Conservation (phyloP, 2,329 filamentous ascomycete genomes). For the Achaetomium macrosporum region DNA sequence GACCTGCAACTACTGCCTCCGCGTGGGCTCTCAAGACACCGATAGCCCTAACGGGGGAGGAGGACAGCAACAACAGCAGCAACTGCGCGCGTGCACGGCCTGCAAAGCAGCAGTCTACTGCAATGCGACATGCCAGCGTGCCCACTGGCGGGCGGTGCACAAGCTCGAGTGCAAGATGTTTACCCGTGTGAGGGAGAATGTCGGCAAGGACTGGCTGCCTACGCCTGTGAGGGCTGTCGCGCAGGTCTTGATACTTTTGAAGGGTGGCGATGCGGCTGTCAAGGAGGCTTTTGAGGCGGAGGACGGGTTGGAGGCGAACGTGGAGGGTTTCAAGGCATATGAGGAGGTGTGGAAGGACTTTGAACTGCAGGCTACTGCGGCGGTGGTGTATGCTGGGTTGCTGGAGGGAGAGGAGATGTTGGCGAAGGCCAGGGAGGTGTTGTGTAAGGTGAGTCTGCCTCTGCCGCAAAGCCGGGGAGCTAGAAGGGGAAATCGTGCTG, state of each 20-base stretch:
- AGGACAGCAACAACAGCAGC: not conserved
- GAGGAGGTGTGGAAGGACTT: slow-evolving; percentile 42
- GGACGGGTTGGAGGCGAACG: slow-evolving; percentile 43
- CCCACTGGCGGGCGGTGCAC: slow-evolving; percentile 49
- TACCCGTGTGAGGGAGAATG: slow-evolving; percentile 31
- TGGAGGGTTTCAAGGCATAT: slow-evolving; percentile 32
- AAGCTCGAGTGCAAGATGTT: slow-evolving; percentile 48
- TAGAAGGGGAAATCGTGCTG: slow-evolving; percentile 4
- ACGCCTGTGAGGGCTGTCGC: slow-evolving; percentile 51
- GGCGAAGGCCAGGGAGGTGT: slow-evolving; percentile 38
- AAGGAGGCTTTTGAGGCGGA: slow-evolving; percentile 27
- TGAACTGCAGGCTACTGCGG: slow-evolving; percentile 43
- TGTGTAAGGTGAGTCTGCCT: slow-evolving; percentile 48
- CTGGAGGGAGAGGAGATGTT: slow-evolving; percentile 33
- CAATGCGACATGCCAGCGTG: slow-evolving; percentile 45
- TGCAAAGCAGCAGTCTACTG: slow-evolving; percentile 54
- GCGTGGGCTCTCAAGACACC: not conserved
- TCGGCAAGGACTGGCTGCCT: slow-evolving; percentile 37
- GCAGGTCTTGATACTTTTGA: slow-evolving; percentile 40
- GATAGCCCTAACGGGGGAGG: not conserved
- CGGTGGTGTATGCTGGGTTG: slow-evolving; percentile 41
- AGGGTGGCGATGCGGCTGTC: slow-evolving; percentile 26
- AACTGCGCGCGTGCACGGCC: slow-evolving; percentile 38
- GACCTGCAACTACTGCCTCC: slow-evolving; percentile 48
- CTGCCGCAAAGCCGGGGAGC: not conserved